Conservation (phyloP, 371 early-diverging fungal genomes). For the Mucor sp. region DNA sequence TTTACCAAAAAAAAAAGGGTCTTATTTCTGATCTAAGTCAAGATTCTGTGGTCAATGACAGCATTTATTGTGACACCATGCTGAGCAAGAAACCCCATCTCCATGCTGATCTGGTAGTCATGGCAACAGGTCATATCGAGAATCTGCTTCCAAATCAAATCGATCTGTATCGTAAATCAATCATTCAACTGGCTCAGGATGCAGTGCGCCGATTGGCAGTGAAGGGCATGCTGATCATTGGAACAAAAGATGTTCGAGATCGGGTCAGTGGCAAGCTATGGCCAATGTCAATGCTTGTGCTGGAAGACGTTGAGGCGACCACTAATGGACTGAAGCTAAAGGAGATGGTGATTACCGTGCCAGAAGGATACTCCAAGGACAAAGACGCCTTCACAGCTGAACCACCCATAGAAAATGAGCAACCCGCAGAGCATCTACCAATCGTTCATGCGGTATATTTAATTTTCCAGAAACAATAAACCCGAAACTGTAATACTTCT, state of each 20-base stretch:
- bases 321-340: constrained; percentile 64
- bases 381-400: constrained; percentile 33
- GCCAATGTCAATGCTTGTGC: constrained; percentile 76
- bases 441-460: constrained; percentile 54
- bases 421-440: constrained; percentile 32
- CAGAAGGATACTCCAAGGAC: constrained; percentile 78
- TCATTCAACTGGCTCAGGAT: constrained; percentile 62
- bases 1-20: constrained; percentile 47
- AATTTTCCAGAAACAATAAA: constrained; percentile 35
- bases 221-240: constrained; percentile 71
- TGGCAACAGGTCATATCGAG: constrained; percentile 62
- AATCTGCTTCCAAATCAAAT: constrained; percentile 46
- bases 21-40: constrained; percentile 81
- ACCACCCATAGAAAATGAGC: constrained; percentile 17
- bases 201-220: constrained; percentile 56
- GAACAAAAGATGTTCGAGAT: constrained; percentile 73
- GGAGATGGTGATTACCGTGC: constrained; percentile 83
- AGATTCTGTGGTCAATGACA: constrained; percentile 62
- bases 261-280: constrained; percentile 59
- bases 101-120: constrained; percentile 53
- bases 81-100: constrained; percentile 37
- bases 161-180: constrained; percentile 57
- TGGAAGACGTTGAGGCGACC: constrained; percentile 72
- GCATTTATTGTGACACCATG: constrained; percentile 71
- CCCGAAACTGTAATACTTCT: neutral